These are phyloP conservation scores for Phytophthora pluvialis DNA, from an alignment of 352 stramenopile genomes.

Conservation along the genomic window DNA sequence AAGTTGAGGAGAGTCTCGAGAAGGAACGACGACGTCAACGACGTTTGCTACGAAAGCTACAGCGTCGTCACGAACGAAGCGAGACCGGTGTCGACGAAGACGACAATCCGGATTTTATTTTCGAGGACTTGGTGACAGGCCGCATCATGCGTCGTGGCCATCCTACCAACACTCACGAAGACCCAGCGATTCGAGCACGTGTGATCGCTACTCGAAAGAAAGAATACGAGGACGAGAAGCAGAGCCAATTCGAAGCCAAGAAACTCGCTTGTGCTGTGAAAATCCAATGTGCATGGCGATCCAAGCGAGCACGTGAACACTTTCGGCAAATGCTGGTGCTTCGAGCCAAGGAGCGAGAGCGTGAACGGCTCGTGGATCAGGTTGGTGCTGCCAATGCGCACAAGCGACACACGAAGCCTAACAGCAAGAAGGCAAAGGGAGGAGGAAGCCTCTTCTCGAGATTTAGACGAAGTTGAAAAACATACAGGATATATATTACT, in stretches of 20 bases:
- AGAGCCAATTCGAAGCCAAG: slow-evolving; percentile 47
- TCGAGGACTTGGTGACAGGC: slow-evolving; percentile 61
- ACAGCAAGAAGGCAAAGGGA: slow-evolving; percentile 13
- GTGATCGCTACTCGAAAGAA: slow-evolving; percentile 55
- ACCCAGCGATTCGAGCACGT: slow-evolving; percentile 33
- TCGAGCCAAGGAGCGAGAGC: slow-evolving; percentile 70
- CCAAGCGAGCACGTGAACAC: slow-evolving; percentile 61
- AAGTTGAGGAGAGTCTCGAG: slow-evolving; percentile 33
- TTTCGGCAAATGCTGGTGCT: slow-evolving; percentile 67
- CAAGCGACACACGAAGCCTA: slow-evolving; percentile 8
- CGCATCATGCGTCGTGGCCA: slow-evolving; percentile 40
- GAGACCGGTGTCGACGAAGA: slow-evolving; percentile 14
- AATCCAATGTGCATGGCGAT: slow-evolving; percentile 81
- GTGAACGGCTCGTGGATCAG: slow-evolving; percentile 43
- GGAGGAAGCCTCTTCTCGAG: slow-evolving; percentile 20
- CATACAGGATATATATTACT: slow-evolving; percentile 43
- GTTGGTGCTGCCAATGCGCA: slow-evolving; percentile 30
- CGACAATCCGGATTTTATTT: slow-evolving; percentile 51
- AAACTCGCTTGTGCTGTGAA: slow-evolving; percentile 61
- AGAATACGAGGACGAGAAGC: slow-evolving; percentile 42
- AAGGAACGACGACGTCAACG: slow-evolving; percentile 30
- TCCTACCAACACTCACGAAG: slow-evolving; percentile 25
- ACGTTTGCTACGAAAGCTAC: slow-evolving; percentile 16
- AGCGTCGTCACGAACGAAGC: neutral
- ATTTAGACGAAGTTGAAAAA: slow-evolving; percentile 19